Base-by-base conservation (phyloP, 768 basidiomycete genomes). In the Tephrocybe sp. region DNA sequence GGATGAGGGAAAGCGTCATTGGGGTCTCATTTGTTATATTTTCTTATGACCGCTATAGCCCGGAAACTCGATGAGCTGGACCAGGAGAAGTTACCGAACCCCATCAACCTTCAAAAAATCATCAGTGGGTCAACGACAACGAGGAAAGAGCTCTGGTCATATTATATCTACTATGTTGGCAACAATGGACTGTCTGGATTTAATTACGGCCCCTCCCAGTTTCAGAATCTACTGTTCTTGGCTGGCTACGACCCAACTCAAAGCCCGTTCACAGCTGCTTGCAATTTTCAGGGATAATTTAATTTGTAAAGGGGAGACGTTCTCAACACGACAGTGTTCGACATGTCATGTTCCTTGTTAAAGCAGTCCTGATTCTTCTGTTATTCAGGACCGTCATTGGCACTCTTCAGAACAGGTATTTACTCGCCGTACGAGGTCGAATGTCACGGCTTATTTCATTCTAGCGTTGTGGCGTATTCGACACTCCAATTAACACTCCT, bases 141-240 rank as follows among this genome's bases (percentile, higher is more conserved):
- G 13, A 74, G 72, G 13, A 55, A 57, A 6, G 82, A 83, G 54
- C 72, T 83, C 18, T 83, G 78, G 79, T 68, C 80, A 1, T 83
- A 80, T 62, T 84, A 84, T 63, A 57, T 82, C 22, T 84, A 80
- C 52, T 84, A 81, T 46, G 60, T 83, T 30, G 86, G 85, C 26
- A 87, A 87, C 51, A 87, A 80, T 43, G 86, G 86, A 7, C 67
- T 87, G 24, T 78, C 83, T 1, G 84, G 82, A 6, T 83, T 85
- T 73, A 86, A 85, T 57, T 85, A 84, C 62, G 86, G 84, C 4
- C 86, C 86, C 0, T 85, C 83, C 8, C 85, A 87, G 57, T 87
- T 87, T 64, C 85, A 87, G 61, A 87, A 87, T 61, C 65, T 87
- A 43, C 74, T 89, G 26, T 87, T 78, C 58, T 71, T 85, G 9